Conservation (phyloP, 164 flowering plant species). For the Piper betle region DNA sequence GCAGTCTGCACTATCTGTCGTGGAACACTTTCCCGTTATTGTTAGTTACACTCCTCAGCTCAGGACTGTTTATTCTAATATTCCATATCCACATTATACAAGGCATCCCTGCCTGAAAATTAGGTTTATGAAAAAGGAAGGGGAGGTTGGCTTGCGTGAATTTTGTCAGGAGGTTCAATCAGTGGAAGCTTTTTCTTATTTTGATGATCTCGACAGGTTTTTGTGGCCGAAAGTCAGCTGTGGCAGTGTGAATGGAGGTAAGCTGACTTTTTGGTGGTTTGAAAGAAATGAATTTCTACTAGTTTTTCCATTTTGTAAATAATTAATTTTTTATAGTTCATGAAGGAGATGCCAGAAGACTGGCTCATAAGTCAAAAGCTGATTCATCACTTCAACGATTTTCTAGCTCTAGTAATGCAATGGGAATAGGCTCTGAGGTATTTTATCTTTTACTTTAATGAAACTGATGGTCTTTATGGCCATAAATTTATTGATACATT, state of each 20-base stretch:
- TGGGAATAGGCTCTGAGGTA: slow-evolving; percentile 12
- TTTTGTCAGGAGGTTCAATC: slow-evolving; percentile 29
- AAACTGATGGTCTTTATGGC: not conserved
- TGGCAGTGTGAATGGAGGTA: slow-evolving; percentile 7
- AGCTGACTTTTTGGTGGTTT: not conserved
- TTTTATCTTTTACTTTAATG: not conserved
- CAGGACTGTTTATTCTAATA: slow-evolving; percentile 39
- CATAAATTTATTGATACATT: not conserved
- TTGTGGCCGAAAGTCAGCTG: slow-evolving; percentile 47
- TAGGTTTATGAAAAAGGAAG: slow-evolving; percentile 52
- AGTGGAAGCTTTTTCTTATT: slow-evolving; percentile 61
- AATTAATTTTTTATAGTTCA: not conserved
- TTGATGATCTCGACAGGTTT: slow-evolving; percentile 55
- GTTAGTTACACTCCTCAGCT: slow-evolving; percentile 25
- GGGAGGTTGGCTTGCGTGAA: slow-evolving; percentile 38
- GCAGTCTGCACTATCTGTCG: slow-evolving; percentile 54
- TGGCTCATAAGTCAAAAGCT: not conserved
- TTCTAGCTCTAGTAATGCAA: slow-evolving; percentile 8
- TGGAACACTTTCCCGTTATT: slow-evolving; percentile 71
- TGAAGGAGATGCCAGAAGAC: not conserved
- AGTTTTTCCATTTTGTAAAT: not conserved
- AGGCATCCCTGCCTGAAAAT: slow-evolving; percentile 58
- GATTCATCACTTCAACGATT: not conserved
- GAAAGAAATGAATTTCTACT: not conserved
- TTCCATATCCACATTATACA: slow-evolving; percentile 41